Evolutionary conservation across 352 stramenopile genomes (phyloP).

Genomic region (Globisporangium nunn): DNA sequence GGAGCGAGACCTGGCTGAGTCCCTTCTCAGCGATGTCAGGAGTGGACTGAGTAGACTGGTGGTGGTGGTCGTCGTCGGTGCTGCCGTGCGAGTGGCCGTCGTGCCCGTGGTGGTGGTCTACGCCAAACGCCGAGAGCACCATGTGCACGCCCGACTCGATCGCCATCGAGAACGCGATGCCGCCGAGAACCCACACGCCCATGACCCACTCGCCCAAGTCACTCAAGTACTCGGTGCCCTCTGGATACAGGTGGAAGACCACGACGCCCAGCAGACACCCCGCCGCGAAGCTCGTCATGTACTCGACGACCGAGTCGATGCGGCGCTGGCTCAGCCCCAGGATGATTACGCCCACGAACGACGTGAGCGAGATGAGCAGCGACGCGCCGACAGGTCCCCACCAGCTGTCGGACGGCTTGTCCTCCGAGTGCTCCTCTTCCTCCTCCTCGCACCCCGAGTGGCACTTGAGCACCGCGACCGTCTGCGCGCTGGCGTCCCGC

Average conservation of each 20-base stretch:
- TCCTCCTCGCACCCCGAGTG: neutral
- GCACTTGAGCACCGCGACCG: conserved; percentile 7
- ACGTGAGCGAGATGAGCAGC: conserved; percentile 16
- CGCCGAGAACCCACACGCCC: conserved; percentile 20
- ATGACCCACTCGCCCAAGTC: conserved; percentile 26
- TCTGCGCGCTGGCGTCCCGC: neutral
- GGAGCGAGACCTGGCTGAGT: neutral
- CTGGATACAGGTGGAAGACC: conserved; percentile 31
- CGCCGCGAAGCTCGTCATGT: conserved; percentile 17
- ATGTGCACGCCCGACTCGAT: conserved; percentile 24
- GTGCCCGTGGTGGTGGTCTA: conserved; percentile 9
- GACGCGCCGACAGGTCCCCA: conserved; percentile 15
- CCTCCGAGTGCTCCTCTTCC: neutral
- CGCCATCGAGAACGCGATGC: conserved; percentile 24
- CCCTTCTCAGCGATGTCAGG: conserved; percentile 4
- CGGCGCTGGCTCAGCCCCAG: conserved; percentile 13
- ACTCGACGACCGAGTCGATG: conserved; percentile 13
- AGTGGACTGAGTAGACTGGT: neutral
- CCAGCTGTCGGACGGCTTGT: conserved; percentile 7
- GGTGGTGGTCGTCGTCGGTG: conserved; percentile 5
- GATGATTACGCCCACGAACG: conserved; percentile 14
- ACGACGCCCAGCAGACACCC: conserved; percentile 30
- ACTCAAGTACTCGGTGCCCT: conserved; percentile 22
- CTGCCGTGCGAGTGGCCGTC: conserved; percentile 5
- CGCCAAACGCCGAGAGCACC: conserved; percentile 19